These are phyloP conservation scores for Stagonosporopsis chrysanthemi DNA, from an alignment of 2,329 filamentous ascomycete genomes.

Conservation along the genomic window DNA sequence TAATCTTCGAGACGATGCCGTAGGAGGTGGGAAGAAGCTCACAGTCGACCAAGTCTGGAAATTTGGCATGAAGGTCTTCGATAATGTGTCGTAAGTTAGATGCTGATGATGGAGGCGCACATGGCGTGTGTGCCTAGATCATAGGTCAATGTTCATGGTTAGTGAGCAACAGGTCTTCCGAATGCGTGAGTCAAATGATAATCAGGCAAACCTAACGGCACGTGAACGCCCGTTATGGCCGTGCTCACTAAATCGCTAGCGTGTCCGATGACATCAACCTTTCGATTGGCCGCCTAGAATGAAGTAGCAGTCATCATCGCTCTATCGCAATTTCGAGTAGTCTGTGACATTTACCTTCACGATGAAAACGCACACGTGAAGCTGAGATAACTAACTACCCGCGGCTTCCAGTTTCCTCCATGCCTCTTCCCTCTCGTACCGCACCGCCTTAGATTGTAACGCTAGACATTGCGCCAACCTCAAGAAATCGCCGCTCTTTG, in stretches of 20 bases:
- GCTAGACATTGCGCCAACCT: neutral
- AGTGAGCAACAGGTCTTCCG: neutral
- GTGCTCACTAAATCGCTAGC: conserved; percentile 21
- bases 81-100: conserved; percentile 7
- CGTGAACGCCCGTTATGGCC: conserved; percentile 23
- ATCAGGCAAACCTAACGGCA: neutral
- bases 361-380: conserved; percentile 1
- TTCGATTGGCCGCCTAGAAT: conserved; percentile 12
- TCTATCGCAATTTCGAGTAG: neutral
- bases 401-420: neutral
- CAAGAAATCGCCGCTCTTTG: neutral
- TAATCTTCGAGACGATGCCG: conserved; percentile 59
- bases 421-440: neutral
- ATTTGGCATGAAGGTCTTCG: conserved; percentile 63
- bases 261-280: conserved; percentile 33
- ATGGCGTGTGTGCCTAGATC: neutral
- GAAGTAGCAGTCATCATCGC: conserved; percentile 7
- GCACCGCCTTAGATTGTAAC: neutral
- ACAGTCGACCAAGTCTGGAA: conserved; percentile 82
- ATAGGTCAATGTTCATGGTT: neutral
- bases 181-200: neutral
- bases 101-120: neutral
- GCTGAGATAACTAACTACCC: neutral
- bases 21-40: conserved; percentile 60
- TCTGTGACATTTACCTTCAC: neutral